Evolutionary conservation across 176 grass and related monocot genomes (phyloP).

Genomic region (Oryza rufipogon): DNA sequence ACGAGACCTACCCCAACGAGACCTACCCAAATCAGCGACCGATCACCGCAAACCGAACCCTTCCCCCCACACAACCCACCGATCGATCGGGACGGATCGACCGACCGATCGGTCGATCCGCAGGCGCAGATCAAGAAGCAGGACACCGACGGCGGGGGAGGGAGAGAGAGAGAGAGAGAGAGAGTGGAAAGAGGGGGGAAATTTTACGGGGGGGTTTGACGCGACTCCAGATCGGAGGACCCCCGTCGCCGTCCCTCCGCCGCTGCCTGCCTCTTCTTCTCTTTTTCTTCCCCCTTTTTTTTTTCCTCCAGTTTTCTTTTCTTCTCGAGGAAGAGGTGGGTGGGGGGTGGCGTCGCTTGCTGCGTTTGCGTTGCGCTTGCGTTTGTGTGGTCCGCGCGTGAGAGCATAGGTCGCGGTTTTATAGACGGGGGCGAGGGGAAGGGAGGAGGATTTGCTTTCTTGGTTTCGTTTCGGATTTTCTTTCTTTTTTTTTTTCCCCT

Average conservation of each 20-base stretch:
- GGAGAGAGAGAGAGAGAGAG: background rate
- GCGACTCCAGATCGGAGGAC: conserved; percentile 25
- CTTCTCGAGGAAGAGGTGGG: background rate
- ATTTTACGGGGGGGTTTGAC: conserved; percentile 33
- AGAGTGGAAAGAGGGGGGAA: background rate
- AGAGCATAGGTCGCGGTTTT: background rate
- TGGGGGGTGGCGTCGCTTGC: background rate
- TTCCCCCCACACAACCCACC: background rate
- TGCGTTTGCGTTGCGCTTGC: background rate
- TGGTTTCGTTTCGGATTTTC: background rate
- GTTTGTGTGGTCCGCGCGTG: background rate
- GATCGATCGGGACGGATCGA: background rate
- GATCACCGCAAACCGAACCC: background rate
- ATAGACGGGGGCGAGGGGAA: background rate
- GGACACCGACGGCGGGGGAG: background rate
- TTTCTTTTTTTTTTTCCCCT: too few relatives aligned
- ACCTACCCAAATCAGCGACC: conserved; percentile 1
- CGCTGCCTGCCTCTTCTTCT: background rate
- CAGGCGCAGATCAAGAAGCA: conserved; percentile 1
- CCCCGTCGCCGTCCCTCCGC: conserved; percentile 7
- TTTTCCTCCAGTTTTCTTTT: background rate
- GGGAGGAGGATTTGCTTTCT: background rate
- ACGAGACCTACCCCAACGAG: conserved; percentile 1
- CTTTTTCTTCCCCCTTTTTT: conserved; percentile 16
- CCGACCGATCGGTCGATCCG: background rate